phyloP scores from a whole-genome alignment of 2,329 filamentous ascomycete genomes.

The Raffaelea arxii region DNA sequence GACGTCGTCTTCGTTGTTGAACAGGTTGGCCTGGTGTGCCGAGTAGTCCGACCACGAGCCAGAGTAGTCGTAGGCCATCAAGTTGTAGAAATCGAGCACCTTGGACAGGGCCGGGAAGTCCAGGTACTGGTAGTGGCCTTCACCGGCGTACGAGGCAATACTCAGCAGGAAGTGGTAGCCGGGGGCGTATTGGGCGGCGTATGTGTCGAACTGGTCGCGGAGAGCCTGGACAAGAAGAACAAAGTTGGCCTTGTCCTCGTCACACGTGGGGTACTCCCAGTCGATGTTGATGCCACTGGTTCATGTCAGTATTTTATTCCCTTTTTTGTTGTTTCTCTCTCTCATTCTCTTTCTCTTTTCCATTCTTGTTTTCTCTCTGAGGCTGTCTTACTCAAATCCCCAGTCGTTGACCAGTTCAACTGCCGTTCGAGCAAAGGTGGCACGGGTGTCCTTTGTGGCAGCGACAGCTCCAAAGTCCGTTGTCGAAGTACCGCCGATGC shows the following conservation, averaged over 20 bases:
- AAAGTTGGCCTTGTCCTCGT: slow-evolving; percentile 31
- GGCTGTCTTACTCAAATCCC: slow-evolving; percentile 30
- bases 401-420: slow-evolving; percentile 63
- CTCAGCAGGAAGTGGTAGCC: slow-evolving; percentile 44
- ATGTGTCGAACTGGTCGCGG: slow-evolving; percentile 37
- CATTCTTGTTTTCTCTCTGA: not conserved
- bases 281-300: slow-evolving; percentile 24
- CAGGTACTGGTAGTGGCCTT: slow-evolving; percentile 35
- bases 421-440: slow-evolving; percentile 58
- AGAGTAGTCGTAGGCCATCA: slow-evolving; percentile 67
- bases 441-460: slow-evolving; percentile 51
- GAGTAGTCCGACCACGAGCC: slow-evolving; percentile 54
- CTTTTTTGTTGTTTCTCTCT: not conserved
- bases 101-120: slow-evolving; percentile 34
- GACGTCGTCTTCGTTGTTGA: slow-evolving; percentile 41
- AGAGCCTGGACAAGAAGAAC: slow-evolving; percentile 33
- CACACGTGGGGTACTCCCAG: slow-evolving; percentile 28
- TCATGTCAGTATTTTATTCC: not conserved
- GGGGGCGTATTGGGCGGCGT: slow-evolving; percentile 30
- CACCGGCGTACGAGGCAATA: slow-evolving; percentile 39
- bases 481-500: slow-evolving; percentile 75
- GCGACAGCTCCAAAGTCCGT: slow-evolving; percentile 56
- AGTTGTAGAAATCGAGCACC: slow-evolving; percentile 43
- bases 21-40: slow-evolving; percentile 66
- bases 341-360: not conserved